These are phyloP conservation scores for Coniosporium apollinis DNA, from an alignment of 495 filamentous ascomycete genomes.

Conservation along the genomic window DNA sequence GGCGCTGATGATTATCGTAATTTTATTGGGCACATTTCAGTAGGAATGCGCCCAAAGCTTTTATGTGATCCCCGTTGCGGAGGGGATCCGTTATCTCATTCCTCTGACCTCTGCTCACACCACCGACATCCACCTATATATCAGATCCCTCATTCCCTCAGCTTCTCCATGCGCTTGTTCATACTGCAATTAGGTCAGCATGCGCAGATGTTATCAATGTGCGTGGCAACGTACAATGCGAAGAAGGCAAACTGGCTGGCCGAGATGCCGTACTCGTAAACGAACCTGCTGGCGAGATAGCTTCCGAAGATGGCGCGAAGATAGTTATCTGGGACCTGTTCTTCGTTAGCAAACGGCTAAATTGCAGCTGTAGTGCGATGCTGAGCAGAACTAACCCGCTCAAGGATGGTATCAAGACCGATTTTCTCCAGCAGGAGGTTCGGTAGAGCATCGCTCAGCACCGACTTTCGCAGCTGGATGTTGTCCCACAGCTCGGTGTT, in stretches of 20 bases:
- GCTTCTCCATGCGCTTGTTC: conserved; percentile 21
- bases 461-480: conserved; percentile 52
- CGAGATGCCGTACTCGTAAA: conserved; percentile 82
- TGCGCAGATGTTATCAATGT: neutral
- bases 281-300: conserved; percentile 84
- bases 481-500: conserved; percentile 84
- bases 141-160: neutral
- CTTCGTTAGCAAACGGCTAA: conserved; percentile 1
- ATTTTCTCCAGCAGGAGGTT: conserved; percentile 73
- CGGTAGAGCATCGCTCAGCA: conserved; percentile 75
- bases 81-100: too few relatives aligned
- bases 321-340: conserved; percentile 75
- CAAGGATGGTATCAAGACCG: conserved; percentile 71
- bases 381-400: conserved; percentile 38
- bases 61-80: too few relatives aligned
- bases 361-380: neutral
- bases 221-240: conserved; percentile 59
- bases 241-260: conserved; percentile 98
- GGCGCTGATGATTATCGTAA: neutral
- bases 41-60: too few relatives aligned
- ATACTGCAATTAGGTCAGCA: conserved; percentile 10
- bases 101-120: too few relatives aligned
- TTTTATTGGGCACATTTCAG: neutral
- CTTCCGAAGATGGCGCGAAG: conserved; percentile 90
- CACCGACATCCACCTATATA: neutral